These are phyloP conservation scores for Fagus crenata DNA, from an alignment of 306 rosid genomes.

Conservation along the genomic window DNA sequence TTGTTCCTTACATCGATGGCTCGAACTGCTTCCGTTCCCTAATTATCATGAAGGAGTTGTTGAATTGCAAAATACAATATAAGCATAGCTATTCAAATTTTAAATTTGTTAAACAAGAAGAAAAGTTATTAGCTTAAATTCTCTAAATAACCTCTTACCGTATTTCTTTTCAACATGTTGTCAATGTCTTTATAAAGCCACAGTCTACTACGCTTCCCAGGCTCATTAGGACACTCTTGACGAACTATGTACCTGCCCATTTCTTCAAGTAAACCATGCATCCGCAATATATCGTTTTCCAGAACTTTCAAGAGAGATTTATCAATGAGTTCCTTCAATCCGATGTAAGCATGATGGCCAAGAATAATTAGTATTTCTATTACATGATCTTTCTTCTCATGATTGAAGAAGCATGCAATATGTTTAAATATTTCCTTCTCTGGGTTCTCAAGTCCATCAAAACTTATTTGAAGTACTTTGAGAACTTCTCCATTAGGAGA, in stretches of 20 bases:
- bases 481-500: rapidly evolving
- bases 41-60: no score
- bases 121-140: no score
- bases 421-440: neutral
- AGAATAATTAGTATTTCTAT: neutral
- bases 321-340: neutral
- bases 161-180: rapidly evolving
- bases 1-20: no score
- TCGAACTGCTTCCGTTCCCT: no score
- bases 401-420: neutral
- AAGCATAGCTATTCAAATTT: neutral
- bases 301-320: neutral
- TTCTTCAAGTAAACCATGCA: neutral
- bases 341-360: rapidly evolving
- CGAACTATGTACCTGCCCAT: neutral
- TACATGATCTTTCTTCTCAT: rapidly evolving
- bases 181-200: neutral
- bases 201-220: neutral
- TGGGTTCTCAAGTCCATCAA: rapidly evolving
- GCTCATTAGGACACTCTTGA: neutral
- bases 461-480: neutral
- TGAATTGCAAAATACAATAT: no score
- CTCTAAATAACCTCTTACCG: neutral
- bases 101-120: no score
- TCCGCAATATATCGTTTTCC: rapidly evolving